Base-by-base conservation (phyloP, 1,284 basidiomycete genomes). In the Bondarzewia mesenterica region DNA sequence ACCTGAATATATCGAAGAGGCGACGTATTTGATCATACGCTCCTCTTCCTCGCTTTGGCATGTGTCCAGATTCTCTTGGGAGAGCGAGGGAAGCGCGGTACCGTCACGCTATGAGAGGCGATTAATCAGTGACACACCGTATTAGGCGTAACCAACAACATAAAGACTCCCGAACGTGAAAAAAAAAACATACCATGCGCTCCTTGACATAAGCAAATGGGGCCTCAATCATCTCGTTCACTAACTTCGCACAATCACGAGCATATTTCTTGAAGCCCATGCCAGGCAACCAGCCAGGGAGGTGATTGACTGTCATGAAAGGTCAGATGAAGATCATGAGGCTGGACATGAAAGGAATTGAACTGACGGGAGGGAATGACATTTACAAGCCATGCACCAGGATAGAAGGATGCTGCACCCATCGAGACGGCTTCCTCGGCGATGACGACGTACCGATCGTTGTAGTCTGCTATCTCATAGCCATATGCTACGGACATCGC, bases 181-280 rank as follows among this genome's bases (percentile, higher is more conserved):
- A 21, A 14, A 7, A 10, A 10, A 6, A 21, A 14, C 44, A 32
- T 32, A 38, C 44, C 35, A 46, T 46, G 18, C 25, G 10, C n/a
- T 16, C 4, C n/a, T 37, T 36, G 15, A 46, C 36, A 20, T 22
- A 22, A 5, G 7, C 6, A 10, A 35, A 23, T 5, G 35, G 44
- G 5, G 26, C 25, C 10, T 54, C 26, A 10, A 44, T 48, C 41
- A 50, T 48, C 54, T 36, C 27, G n/a, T 41, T 23, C 3, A 49
- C 5, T 25, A 29, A 16, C 23, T 50, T 44, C 42, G 54, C 54
- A 58, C 63, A 63, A 36, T 54, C 66, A 57, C 60, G 65, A 0
- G 67, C 75, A 39, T 71, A 70, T 18, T 68, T 67, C n/a, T 67
- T 58, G 67, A 75, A 74, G 0, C 59, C 60, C 1, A 68, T 64